Evolutionary conservation across 2,329 filamentous ascomycete genomes (phyloP), one percentile per base, ranked within the genome.

Genomic region (Cladosporium cucumerinum): DNA sequence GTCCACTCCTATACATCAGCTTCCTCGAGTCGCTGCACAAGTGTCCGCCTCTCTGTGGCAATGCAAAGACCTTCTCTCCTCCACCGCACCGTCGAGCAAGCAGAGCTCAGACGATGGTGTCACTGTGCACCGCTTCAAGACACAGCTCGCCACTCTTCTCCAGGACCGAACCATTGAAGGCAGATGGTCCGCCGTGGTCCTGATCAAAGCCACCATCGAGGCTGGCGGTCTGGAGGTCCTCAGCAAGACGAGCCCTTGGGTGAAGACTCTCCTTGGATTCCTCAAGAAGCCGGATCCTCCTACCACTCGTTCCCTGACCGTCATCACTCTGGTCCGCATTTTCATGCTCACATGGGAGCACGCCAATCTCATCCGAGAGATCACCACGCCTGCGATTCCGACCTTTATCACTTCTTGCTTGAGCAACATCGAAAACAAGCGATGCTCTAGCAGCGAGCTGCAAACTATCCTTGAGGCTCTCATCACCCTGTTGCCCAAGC

Each of bases 171-270:
- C 81, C 57, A 75, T 86, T 2, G 87, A 93, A 71, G 91, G 89
- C 51, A 86, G 92, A 72, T 96, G 94, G 80, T 85, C 88, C 21
- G 93, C 89, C 7, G 86, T 91, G 51, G 87, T 90, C 18, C 79
- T 97, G 57, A 85, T 93, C 76, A 97, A 97, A 79, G 86, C 90
- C 4, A 82, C 89, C 5, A 82, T 97, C 51, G 93, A 97, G 72
- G 86, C 90, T 48, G 93, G 93, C 26, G 92, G 92, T 54, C 92
- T 90, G 87, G 92, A 96, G 73, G 86, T 90, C 65, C 82, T 97
- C 66, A 87, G 88, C 68, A 87, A 86, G 61, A 86, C 86, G 36
- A 87, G 88, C 71, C 82, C 87, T 2, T 97, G 94, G 91, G 88
- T 95, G 67, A 83, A 86, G 69, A 88, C 86, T n/a, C 79, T 97